phyloP scores from a whole-genome alignment of 73 alveolate genomes.

The Tetrahymena thermophila region DNA sequence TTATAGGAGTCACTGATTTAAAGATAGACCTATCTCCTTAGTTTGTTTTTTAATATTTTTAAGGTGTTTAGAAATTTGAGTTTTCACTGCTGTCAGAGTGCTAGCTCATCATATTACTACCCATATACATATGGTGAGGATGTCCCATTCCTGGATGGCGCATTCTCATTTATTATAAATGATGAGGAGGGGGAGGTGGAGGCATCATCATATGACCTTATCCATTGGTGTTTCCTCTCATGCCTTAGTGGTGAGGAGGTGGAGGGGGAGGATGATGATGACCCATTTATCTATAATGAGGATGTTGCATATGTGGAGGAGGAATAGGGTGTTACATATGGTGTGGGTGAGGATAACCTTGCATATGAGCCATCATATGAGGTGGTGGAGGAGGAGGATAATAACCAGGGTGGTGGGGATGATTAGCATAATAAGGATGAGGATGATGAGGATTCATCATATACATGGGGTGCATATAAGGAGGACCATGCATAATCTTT shows the following conservation, averaged over 20 bases:
- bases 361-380: background rate
- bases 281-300: background rate
- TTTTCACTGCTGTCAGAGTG: conserved; percentile 1
- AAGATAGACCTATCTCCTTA: background rate
- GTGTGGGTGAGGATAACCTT: background rate
- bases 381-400: background rate
- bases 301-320: background rate
- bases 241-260: background rate
- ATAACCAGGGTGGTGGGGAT: background rate
- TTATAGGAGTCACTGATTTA: background rate
- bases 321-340: background rate
- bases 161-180: background rate
- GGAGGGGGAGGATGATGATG: background rate
- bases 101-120: background rate
- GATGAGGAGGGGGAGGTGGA: background rate
- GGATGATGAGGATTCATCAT: conserved; percentile 2
- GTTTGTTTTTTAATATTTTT: background rate
- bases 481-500: background rate
- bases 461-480: background rate
- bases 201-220: background rate
- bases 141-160: background rate
- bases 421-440: background rate
- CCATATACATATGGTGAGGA: background rate
- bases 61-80: background rate
- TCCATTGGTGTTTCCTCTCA: background rate